phyloP scores from a whole-genome alignment of 352 stramenopile species.

The Pythium aristosporum region DNA sequence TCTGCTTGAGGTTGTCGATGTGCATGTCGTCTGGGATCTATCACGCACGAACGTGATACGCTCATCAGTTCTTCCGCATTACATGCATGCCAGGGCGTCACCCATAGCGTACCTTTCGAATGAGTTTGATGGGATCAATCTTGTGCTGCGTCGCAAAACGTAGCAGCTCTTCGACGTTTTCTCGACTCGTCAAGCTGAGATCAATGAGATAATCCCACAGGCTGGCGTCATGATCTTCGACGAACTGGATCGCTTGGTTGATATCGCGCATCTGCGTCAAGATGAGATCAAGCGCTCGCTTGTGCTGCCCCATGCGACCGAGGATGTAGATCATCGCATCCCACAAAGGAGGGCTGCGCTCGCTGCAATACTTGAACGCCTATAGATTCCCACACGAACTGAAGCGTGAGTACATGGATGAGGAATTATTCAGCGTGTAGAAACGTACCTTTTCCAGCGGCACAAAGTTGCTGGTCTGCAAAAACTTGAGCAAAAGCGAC shows the following conservation, averaged over 20 bases:
- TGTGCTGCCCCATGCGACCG: constrained; percentile 84
- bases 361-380: constrained; percentile 79
- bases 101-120: constrained; percentile 56
- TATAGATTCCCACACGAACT: constrained; percentile 15
- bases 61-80: neutral
- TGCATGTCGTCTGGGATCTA: constrained; percentile 85
- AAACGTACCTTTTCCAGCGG: constrained; percentile 70
- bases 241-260: constrained; percentile 82
- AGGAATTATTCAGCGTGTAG: neutral
- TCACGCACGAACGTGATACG: neutral
- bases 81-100: no score
- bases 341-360: constrained; percentile 70
- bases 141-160: constrained; percentile 76
- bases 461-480: constrained; percentile 82
- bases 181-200: constrained; percentile 69
- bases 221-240: constrained; percentile 71
- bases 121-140: constrained; percentile 84
- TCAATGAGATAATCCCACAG: constrained; percentile 87
- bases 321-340: constrained; percentile 88
- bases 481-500: constrained; percentile 64
- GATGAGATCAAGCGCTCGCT: constrained; percentile 81
- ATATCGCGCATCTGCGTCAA: constrained; percentile 79
- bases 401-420: neutral
- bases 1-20: constrained; percentile 81
- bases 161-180: constrained; percentile 74